phyloP scores from a whole-genome alignment of 768 basidiomycete genomes.

The Pholiota molesta region DNA sequence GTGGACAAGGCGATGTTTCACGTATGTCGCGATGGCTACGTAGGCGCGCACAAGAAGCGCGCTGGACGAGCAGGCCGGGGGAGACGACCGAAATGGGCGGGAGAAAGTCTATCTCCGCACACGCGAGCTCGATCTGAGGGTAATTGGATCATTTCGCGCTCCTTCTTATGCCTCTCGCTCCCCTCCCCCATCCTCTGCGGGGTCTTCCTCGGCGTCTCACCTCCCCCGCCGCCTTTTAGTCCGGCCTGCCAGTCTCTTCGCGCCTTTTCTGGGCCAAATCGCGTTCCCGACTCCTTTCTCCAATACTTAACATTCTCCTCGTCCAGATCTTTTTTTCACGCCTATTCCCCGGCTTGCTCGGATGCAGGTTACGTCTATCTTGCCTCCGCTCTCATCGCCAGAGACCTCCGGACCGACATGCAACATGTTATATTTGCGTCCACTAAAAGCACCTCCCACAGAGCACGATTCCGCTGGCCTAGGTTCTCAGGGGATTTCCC shows the following conservation, averaged over 20 bases:
- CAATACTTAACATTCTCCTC: constrained; percentile 10
- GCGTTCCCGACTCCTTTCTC: constrained; percentile 2
- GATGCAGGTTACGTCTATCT: constrained; percentile 23
- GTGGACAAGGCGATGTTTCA: background rate
- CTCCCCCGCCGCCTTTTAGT: constrained; percentile 5
- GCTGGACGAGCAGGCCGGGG: background rate
- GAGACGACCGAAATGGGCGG: background rate
- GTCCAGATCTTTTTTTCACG: background rate
- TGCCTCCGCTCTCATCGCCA: constrained; percentile 24
- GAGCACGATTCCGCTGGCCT: constrained; percentile 17
- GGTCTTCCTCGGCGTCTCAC: background rate
- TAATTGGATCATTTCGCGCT: background rate
- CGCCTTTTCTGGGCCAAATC: constrained; percentile 3
- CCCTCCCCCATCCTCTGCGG: constrained; percentile 3
- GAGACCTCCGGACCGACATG: constrained; percentile 12
- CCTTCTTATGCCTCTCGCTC: too few relatives aligned
- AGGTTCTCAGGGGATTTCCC: background rate
- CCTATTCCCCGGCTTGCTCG: constrained; percentile 19
- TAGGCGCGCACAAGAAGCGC: background rate
- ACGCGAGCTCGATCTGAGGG: background rate
- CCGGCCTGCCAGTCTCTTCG: constrained; percentile 18
- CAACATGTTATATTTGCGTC: constrained; percentile 9
- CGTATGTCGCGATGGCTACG: background rate
- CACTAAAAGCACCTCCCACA: background rate
- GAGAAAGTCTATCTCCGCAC: background rate